A percentile compares a stretch with the other conserved stretches of the same genome.
phyloP scores from a whole-genome alignment of 768 basidiomycete species.

The Pholiota microspora region DNA sequence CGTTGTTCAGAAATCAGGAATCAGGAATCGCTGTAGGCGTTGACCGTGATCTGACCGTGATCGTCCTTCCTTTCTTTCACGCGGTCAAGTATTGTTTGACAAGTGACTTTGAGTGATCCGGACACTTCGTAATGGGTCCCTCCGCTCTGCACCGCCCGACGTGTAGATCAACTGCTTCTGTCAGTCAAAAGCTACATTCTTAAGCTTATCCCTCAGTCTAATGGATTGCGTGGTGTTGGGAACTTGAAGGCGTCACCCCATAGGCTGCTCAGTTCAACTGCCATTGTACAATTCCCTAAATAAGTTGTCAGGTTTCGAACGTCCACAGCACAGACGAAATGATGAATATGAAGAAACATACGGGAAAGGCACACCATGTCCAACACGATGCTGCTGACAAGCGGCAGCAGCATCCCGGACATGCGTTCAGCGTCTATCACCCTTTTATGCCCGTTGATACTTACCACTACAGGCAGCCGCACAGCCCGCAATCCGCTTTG shows the following conservation, averaged over 20 bases:
- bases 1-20: too few relatives aligned
- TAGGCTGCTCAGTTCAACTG: too few relatives aligned
- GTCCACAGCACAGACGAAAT: not conserved
- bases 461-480: not conserved
- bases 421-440: not conserved
- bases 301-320: too few relatives aligned
- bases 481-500: not conserved
- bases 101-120: conserved; percentile 14
- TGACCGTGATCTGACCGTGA: not conserved
- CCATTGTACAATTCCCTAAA: too few relatives aligned
- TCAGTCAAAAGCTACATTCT: not conserved
- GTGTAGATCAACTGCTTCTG: not conserved
- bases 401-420: not conserved
- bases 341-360: too few relatives aligned
- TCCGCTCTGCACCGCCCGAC: not conserved
- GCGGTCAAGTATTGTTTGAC: conserved; percentile 13
- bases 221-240: too few relatives aligned
- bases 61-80: conserved; percentile 16
- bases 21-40: not conserved
- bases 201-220: not conserved
- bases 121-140: conserved; percentile 1
- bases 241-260: too few relatives aligned
- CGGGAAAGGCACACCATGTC: not conserved
- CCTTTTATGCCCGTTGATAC: not conserved
- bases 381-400: not conserved